These are phyloP conservation scores for Marasmius oreades DNA, from an alignment of 1,284 basidiomycete genomes.

Conservation along the genomic window DNA sequence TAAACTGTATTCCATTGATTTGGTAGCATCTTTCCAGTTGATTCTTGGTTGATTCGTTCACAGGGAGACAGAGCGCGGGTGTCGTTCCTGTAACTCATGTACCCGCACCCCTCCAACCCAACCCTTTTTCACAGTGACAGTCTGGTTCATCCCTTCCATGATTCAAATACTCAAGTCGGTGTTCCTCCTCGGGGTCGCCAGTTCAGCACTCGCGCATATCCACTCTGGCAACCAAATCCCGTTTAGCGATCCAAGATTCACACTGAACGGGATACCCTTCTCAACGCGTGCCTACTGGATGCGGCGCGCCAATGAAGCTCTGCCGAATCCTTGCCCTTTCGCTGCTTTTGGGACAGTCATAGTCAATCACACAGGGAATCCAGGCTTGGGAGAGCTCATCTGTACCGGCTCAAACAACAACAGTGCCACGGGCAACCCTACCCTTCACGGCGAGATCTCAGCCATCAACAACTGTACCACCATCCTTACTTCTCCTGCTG, in stretches of 20 bases:
- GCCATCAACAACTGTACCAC: slow-evolving; percentile 19
- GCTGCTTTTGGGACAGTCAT: slow-evolving; percentile 17
- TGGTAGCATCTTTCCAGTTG: too few species aligned
- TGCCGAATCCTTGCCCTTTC: slow-evolving; percentile 29
- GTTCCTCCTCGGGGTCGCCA: neutral
- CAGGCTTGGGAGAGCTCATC: slow-evolving; percentile 14
- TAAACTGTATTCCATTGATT: too few species aligned
- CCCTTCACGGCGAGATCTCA: slow-evolving; percentile 20
- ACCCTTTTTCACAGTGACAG: neutral
- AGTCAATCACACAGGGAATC: slow-evolving; percentile 17
- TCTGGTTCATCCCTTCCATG: neutral
- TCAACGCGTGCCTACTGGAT: slow-evolving; percentile 18
- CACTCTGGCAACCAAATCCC: neutral
- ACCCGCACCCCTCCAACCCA: too few species aligned
- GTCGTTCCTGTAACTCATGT: too few species aligned
- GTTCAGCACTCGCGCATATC: neutral
- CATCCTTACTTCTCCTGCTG: slow-evolving; percentile 17
- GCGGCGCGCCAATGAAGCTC: slow-evolving; percentile 51
- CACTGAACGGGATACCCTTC: slow-evolving; percentile 15
- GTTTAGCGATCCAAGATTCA: neutral
- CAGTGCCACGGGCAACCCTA: slow-evolving; percentile 14
- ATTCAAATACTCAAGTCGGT: neutral
- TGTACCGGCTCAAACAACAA: slow-evolving; percentile 17
- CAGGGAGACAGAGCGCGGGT: too few species aligned
- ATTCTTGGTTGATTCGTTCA: too few species aligned